Conservation (phyloP, 2,329 filamentous ascomycete species). For the Apiospora saccharicola region DNA sequence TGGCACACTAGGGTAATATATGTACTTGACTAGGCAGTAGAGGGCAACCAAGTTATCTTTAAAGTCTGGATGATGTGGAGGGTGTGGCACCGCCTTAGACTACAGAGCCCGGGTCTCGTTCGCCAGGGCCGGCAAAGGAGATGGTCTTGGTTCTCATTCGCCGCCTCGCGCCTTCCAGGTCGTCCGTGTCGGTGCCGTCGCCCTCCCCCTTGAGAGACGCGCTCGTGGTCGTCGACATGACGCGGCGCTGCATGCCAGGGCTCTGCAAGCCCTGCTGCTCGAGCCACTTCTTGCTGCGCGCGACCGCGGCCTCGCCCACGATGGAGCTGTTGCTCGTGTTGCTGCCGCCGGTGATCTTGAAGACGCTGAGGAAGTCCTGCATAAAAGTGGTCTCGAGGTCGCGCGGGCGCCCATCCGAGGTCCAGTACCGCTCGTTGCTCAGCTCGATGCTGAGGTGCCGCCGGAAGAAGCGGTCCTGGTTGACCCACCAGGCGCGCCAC, state of each 20-base stretch:
- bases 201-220: slow-evolving; percentile 31
- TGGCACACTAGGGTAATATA: not conserved
- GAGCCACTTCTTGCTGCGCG: slow-evolving; percentile 20
- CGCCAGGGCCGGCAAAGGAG: slow-evolving; percentile 29
- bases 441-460: slow-evolving; percentile 54
- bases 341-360: slow-evolving; percentile 36
- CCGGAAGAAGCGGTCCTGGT: slow-evolving; percentile 54
- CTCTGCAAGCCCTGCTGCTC: slow-evolving; percentile 22
- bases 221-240: slow-evolving; percentile 26
- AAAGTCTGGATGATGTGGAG: not conserved
- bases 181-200: slow-evolving; percentile 30
- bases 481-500: slow-evolving; percentile 58
- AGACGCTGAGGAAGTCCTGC: slow-evolving; percentile 51
- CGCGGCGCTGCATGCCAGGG: slow-evolving; percentile 25
- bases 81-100: not conserved
- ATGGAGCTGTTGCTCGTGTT: slow-evolving; percentile 36
- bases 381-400: slow-evolving; percentile 51
- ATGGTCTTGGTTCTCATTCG: slow-evolving; percentile 30
- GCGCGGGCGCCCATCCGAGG: slow-evolving; percentile 51
- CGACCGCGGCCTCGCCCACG: slow-evolving; percentile 30
- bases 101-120: slow-evolving; percentile 1
- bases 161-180: not conserved
- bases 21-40: not conserved
- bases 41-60: not conserved
- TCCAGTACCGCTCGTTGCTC: slow-evolving; percentile 58